Base-by-base conservation (phyloP, 2,329 filamentous ascomycete genomes). In the Fusarium ramigenum region DNA sequence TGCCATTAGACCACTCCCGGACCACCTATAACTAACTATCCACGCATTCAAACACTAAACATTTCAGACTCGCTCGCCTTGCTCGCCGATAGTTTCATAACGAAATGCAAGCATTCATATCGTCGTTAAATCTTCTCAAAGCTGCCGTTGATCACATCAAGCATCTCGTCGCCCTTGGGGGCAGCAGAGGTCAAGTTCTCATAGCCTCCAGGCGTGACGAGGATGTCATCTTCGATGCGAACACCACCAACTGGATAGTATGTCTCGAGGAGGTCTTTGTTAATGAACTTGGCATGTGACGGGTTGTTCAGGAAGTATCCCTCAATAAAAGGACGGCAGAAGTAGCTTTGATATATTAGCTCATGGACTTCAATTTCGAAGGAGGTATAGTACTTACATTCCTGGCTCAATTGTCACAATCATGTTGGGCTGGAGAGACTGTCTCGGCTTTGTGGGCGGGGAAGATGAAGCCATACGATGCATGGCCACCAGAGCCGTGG, bases 201-300 rank as follows among this genome's bases (percentile, higher is more conserved):
- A 77, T 90, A 91, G 0, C 95, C 95, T 30, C 89, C 85, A 69
- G 92, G 86, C 3, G 93, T 96, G 53, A 98, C 91, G 28, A 96
- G 85, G 43, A 98, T 88, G 80, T 96, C 93, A 79, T 98, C 95
- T 84, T 99, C 96, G 69, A 98, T 97, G 52, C 96, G 89, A 32
- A 97, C 94, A 39, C 96, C 96, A 21, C 96, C 96, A 2, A 98
- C 92, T 32, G 83, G 84, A 85, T 93, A 96, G 80, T 93, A 96
- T 70, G 84, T 85, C 68, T 91, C 89, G 54, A 96, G 82, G 9
- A 92, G 87, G 9, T 86, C 84, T 73, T 84, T 84, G 81, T 95
- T 87, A 77, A 96, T 91, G 76, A 89, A 93, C 66, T 86, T 85
- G 43, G 86, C 84, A 79, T 92, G 90, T 63, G 85, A 83, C 5